Percentiles rank a stretch among this genome's conserved stretches.
These are phyloP conservation scores for Blastocystis sp. DNA, from an alignment of 352 stramenopile species.

Conservation along the genomic window DNA sequence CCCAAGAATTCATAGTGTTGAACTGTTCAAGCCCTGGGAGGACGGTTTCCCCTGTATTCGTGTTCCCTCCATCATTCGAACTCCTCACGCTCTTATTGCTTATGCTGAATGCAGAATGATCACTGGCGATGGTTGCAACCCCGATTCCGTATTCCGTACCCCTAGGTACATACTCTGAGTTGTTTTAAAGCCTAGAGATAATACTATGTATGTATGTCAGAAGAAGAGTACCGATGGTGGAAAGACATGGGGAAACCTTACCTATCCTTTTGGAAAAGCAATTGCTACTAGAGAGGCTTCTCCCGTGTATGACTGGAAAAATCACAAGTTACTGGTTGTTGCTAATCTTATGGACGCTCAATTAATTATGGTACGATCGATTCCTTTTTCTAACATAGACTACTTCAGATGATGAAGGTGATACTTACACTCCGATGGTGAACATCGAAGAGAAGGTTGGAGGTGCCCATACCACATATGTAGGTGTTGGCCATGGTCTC, in stretches of 20 bases:
- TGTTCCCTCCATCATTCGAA: constrained; percentile 14
- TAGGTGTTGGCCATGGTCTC: constrained; percentile 24
- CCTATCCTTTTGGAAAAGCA: background rate
- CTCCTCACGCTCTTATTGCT: constrained; percentile 18
- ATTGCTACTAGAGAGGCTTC: background rate
- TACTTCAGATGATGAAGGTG: constrained; percentile 12
- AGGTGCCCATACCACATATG: constrained; percentile 1
- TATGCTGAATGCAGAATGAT: constrained; percentile 35
- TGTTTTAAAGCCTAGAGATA: background rate
- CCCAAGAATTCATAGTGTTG: background rate
- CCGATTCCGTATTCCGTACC: background rate
- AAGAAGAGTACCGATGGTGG: constrained; percentile 28
- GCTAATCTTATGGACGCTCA: constrained; percentile 17
- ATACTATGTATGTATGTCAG: constrained; percentile 31
- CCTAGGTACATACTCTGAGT: background rate
- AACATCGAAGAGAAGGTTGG: constrained; percentile 38
- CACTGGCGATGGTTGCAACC: constrained; percentile 6
- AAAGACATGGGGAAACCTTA: constrained; percentile 23
- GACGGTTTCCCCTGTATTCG: constrained; percentile 25
- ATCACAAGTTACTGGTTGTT: constrained; percentile 25
- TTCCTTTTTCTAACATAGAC: background rate
- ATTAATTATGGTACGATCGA: background rate
- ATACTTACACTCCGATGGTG: constrained; percentile 32
- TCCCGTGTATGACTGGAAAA: background rate
- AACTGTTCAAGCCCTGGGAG: constrained; percentile 48